phyloP scores from a whole-genome alignment of 1,139 yeast genomes.

The Diutina rugosa region DNA sequence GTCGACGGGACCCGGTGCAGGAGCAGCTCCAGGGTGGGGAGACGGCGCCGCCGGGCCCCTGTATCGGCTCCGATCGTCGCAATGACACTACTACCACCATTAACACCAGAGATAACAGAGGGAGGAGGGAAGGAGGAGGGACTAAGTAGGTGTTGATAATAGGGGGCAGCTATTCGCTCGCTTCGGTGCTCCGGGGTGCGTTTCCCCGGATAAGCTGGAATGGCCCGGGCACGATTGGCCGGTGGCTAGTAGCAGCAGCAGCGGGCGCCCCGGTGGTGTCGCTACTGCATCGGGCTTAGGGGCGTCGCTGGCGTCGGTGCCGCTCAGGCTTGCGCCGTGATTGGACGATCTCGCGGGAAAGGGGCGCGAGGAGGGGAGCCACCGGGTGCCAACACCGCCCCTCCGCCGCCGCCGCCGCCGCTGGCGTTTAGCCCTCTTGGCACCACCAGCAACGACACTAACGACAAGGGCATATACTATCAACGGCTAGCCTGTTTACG shows the following conservation, averaged over 20 bases:
- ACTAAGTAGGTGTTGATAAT: too few relatives aligned
- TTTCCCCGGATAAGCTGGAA: not conserved
- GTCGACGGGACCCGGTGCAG: not conserved
- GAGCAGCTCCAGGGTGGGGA: not conserved
- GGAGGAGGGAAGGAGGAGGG: too few relatives aligned
- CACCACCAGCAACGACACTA: not conserved
- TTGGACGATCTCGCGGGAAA: not conserved
- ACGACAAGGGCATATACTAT: not conserved
- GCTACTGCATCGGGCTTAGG: constrained; percentile 2
- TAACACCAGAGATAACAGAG: too few relatives aligned
- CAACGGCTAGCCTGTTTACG: not conserved
- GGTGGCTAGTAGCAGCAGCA: not conserved
- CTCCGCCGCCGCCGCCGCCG: not conserved
- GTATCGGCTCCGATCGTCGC: not conserved
- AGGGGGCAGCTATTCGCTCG: too few relatives aligned
- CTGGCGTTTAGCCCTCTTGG: too few relatives aligned
- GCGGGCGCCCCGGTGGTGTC: not conserved
- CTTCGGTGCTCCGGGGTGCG: not conserved
- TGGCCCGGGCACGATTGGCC: not conserved
- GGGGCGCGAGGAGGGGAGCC: not conserved
- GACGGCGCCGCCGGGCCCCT: not conserved
- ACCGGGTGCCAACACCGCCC: not conserved
- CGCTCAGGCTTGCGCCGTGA: not conserved
- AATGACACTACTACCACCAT: not conserved
- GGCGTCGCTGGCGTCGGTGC: not conserved